Conservation (phyloP, 2,329 filamentous ascomycete species). For the Coccinonectria pachysandricola region DNA sequence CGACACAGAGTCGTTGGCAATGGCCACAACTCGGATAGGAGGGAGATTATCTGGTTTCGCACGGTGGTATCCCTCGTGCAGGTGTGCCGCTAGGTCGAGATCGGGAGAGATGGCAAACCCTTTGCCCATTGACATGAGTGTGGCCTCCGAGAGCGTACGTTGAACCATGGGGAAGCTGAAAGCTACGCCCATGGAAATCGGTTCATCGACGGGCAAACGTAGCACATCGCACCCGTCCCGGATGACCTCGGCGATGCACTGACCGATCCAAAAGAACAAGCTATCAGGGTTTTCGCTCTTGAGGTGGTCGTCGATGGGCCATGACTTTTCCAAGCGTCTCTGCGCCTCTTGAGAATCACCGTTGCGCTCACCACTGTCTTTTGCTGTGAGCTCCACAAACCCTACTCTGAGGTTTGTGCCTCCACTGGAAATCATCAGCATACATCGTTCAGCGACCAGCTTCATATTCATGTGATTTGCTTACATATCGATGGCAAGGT, state of each 20-base stretch:
- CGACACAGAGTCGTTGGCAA: slow-evolving; percentile 73
- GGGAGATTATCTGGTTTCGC: slow-evolving; percentile 43
- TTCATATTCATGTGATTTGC: slow-evolving; percentile 15
- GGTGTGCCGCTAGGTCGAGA: slow-evolving; percentile 48
- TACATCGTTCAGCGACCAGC: too few relatives aligned
- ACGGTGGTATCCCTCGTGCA: slow-evolving; percentile 48
- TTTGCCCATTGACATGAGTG: slow-evolving; percentile 59
- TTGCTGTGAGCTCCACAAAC: slow-evolving; percentile 50
- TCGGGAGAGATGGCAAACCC: slow-evolving; percentile 54
- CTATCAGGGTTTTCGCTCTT: slow-evolving; percentile 66
- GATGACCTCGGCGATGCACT: slow-evolving; percentile 65
- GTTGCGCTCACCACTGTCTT: slow-evolving; percentile 14
- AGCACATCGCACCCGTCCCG: slow-evolving; percentile 40
- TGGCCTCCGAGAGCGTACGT: slow-evolving; percentile 50
- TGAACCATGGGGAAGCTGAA: slow-evolving; percentile 65
- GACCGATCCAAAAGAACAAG: slow-evolving; percentile 73
- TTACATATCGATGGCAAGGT: slow-evolving; percentile 58
- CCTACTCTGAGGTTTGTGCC: slow-evolving; percentile 60
- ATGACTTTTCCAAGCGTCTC: slow-evolving; percentile 56
- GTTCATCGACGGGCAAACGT: slow-evolving; percentile 30
- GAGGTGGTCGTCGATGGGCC: slow-evolving; percentile 63
- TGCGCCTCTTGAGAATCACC: too few relatives aligned
- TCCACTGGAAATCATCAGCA: slow-evolving; percentile 37
- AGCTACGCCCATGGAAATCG: slow-evolving; percentile 55
- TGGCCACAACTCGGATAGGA: slow-evolving; percentile 59